A percentile compares a stretch with the other conserved stretches of the same genome.
Evolutionary conservation across 2,329 filamentous ascomycete species (phyloP).

Genomic region (Penicillium sp.): DNA sequence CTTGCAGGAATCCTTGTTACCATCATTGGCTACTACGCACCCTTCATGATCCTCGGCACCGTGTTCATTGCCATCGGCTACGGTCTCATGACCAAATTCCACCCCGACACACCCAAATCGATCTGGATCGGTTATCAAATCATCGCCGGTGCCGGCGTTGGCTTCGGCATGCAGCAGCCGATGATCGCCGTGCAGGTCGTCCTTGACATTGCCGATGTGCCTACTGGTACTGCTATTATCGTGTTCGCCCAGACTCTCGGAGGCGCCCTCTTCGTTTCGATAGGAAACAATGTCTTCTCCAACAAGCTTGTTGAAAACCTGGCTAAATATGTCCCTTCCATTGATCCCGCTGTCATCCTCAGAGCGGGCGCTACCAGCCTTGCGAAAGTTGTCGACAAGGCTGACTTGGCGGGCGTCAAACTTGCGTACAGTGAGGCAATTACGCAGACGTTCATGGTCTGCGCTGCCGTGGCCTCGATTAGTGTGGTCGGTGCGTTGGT

Average conservation of each 20-base stretch:
- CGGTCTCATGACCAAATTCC: constrained; percentile 27
- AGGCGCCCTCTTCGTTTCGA: constrained; percentile 28
- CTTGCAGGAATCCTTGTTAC: constrained; percentile 20
- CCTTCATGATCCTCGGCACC: constrained; percentile 23
- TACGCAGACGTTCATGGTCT: neutral
- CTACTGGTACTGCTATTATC: constrained; percentile 24
- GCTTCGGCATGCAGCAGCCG: constrained; percentile 25
- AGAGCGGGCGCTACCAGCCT: neutral
- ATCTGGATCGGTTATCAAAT: constrained; percentile 29
- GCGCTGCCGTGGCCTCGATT: neutral
- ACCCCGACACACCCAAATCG: constrained; percentile 9
- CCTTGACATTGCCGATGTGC: constrained; percentile 21
- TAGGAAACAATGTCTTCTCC: constrained; percentile 29
- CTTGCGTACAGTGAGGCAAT: constrained; percentile 4
- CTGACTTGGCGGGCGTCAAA: neutral
- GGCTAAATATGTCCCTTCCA: neutral
- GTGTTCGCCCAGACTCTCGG: constrained; percentile 30
- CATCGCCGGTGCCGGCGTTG: constrained; percentile 22
- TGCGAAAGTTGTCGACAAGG: neutral
- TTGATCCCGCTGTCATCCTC: neutral
- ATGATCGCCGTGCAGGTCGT: constrained; percentile 28
- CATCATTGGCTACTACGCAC: constrained; percentile 28
- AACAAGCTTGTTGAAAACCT: constrained; percentile 23
- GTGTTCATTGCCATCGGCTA: constrained; percentile 21
- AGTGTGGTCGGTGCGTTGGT: neutral